Evolutionary conservation across 805 yeast species (phyloP).

Genomic region (Yamadazyma ubonensis): DNA sequence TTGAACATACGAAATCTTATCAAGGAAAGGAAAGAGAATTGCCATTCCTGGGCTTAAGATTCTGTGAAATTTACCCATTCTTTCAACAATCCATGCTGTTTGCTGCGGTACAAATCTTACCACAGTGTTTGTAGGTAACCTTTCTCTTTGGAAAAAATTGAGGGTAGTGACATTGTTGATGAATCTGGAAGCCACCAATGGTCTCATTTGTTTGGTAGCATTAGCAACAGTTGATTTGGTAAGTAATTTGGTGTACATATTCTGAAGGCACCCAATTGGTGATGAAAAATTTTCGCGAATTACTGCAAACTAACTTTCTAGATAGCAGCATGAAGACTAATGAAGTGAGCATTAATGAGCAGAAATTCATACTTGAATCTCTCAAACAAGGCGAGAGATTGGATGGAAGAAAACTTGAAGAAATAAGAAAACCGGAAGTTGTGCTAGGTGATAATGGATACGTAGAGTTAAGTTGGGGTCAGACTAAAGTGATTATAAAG

Average conservation of each 20-base stretch:
- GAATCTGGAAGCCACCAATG: not conserved
- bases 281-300: conserved; percentile 8
- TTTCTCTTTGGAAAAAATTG: conserved; percentile 59
- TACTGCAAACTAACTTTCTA: conserved; percentile 6
- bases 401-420: conserved; percentile 66
- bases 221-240: not conserved
- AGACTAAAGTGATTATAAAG: conserved; percentile 65
- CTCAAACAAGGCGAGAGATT: conserved; percentile 60
- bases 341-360: conserved; percentile 27
- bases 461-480: conserved; percentile 75
- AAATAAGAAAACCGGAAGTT: conserved; percentile 62
- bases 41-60: conserved; percentile 75
- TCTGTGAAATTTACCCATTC: conserved; percentile 81
- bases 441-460: conserved; percentile 53
- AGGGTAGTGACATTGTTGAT: conserved; percentile 19
- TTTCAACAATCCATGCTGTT: conserved; percentile 86
- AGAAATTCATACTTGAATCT: conserved; percentile 58
- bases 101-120: conserved; percentile 85
- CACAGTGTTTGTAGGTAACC: conserved; percentile 72
- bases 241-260: not conserved
- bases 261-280: not conserved
- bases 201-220: not conserved
- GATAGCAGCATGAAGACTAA: conserved; percentile 8
- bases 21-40: conserved; percentile 67
- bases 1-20: conserved; percentile 77